phyloP scores from a whole-genome alignment of 2,329 filamentous ascomycete species.

The Penicillium sp. region DNA sequence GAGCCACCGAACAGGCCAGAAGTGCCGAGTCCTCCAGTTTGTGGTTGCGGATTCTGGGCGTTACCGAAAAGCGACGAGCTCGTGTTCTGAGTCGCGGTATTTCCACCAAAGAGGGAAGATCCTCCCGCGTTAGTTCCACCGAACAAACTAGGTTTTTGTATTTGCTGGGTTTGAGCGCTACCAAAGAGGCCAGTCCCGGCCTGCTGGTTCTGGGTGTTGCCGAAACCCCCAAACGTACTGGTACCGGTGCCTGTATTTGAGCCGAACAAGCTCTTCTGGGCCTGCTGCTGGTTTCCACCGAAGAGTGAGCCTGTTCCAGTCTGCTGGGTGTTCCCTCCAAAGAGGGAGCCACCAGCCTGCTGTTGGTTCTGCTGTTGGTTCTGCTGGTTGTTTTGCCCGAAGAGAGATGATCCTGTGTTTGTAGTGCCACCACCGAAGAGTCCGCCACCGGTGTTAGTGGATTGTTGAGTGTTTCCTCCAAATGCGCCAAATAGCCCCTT shows the following conservation, averaged over 20 bases:
- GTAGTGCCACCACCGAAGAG: constrained; percentile 47
- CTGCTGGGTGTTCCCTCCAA: constrained; percentile 45
- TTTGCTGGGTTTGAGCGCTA: constrained; percentile 53
- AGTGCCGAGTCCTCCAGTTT: constrained; percentile 36
- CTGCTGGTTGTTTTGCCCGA: constrained; percentile 46
- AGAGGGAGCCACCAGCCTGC: constrained; percentile 45
- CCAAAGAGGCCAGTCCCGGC: constrained; percentile 51
- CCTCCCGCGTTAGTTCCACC: constrained; percentile 49
- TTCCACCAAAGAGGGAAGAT: constrained; percentile 52
- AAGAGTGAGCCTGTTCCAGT: constrained; percentile 40
- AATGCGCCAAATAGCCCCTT: constrained; percentile 46
- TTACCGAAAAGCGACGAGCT: constrained; percentile 65
- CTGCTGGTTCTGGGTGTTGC: constrained; percentile 49
- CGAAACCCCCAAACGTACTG: constrained; percentile 46
- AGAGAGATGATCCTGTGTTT: constrained; percentile 38
- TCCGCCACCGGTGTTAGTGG: constrained; percentile 43
- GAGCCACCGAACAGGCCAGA: constrained; percentile 60
- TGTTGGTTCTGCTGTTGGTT: constrained; percentile 40
- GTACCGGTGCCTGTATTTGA: constrained; percentile 38
- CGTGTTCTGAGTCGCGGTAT: constrained; percentile 30
- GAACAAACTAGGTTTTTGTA: constrained; percentile 63
- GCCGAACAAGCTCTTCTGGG: constrained; percentile 45
- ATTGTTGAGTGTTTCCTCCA: constrained; percentile 49
- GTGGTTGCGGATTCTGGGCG: constrained; percentile 42
- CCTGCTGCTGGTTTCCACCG: constrained; percentile 40